Evolutionary conservation across 1,284 basidiomycete genomes (phyloP).

Genomic region (Rhizoctonia solani): DNA sequence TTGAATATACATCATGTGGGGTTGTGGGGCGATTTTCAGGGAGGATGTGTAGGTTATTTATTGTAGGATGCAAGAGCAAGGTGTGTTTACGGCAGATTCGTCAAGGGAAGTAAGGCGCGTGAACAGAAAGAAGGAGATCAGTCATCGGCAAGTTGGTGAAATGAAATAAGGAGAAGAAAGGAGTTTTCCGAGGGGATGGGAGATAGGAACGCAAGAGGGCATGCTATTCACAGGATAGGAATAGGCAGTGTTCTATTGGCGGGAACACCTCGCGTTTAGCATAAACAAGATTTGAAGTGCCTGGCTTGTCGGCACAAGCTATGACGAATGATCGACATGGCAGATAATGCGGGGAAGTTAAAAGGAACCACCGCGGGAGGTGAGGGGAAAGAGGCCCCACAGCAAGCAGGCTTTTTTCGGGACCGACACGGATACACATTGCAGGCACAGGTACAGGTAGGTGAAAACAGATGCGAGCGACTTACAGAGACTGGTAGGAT

Average conservation of each 20-base stretch:
- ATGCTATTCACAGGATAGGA: background rate
- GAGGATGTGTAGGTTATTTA: too few relatives aligned
- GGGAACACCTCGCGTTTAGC: background rate
- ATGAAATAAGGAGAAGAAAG: constrained; percentile 34
- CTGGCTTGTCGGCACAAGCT: background rate
- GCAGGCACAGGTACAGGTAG: too few relatives aligned
- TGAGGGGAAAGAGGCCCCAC: background rate
- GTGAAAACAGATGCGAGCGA: constrained; percentile 39
- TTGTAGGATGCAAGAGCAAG: too few relatives aligned
- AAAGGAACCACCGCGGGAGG: background rate
- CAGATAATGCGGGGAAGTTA: background rate
- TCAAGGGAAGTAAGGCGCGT: background rate
- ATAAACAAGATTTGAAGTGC: background rate
- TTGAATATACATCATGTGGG: too few relatives aligned
- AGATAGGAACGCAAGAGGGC: background rate
- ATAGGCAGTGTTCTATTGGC: background rate
- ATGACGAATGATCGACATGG: constrained; percentile 23
- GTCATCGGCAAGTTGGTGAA: constrained; percentile 23
- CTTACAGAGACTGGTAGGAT: constrained; percentile 81
- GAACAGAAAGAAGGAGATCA: background rate
- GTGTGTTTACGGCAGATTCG: too few relatives aligned
- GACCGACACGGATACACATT: too few relatives aligned
- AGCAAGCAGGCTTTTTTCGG: background rate
- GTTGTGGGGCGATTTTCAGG: too few relatives aligned
- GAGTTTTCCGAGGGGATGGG: constrained; percentile 30